Evolutionary conservation across 2,329 filamentous ascomycete species (phyloP).

Genomic region (Sporothrix variecibatus): DNA sequence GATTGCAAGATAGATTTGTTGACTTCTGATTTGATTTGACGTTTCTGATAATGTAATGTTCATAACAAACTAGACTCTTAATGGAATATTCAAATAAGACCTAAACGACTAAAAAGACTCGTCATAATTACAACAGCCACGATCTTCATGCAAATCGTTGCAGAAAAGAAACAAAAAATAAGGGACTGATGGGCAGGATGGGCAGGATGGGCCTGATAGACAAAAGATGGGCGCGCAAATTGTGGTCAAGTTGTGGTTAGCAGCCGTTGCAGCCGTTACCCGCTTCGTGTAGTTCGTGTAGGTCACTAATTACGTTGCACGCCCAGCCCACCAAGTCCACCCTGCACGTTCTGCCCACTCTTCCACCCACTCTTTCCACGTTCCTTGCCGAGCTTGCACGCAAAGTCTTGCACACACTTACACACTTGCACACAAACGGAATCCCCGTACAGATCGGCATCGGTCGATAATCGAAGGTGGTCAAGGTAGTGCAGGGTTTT

Average conservation of each 20-base stretch:
- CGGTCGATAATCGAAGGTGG: slow-evolving; percentile 2
- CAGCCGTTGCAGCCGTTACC: slow-evolving; percentile 9
- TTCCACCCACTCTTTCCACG: background rate
- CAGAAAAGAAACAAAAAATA: background rate
- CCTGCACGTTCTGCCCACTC: background rate
- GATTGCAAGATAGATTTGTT: background rate
- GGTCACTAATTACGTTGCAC: background rate
- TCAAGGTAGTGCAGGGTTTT: background rate
- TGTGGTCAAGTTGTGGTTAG: background rate
- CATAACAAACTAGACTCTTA: background rate
- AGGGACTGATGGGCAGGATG: background rate
- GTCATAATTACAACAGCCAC: background rate
- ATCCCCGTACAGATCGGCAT: background rate
- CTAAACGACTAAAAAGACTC: background rate
- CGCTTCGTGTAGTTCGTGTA: background rate
- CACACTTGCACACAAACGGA: background rate
- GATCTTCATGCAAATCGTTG: background rate
- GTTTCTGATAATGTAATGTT: background rate
- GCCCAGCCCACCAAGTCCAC: background rate
- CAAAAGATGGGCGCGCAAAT: background rate
- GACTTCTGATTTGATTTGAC: background rate
- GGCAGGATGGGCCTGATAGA: too few species aligned
- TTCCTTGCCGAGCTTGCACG: background rate
- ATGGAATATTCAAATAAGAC: background rate
- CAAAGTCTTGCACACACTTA: too few species aligned